Evolutionary conservation across 2,329 filamentous ascomycete genomes (phyloP), one percentile per base, ranked within the genome.

Genomic region (Diaporthe sp.): DNA sequence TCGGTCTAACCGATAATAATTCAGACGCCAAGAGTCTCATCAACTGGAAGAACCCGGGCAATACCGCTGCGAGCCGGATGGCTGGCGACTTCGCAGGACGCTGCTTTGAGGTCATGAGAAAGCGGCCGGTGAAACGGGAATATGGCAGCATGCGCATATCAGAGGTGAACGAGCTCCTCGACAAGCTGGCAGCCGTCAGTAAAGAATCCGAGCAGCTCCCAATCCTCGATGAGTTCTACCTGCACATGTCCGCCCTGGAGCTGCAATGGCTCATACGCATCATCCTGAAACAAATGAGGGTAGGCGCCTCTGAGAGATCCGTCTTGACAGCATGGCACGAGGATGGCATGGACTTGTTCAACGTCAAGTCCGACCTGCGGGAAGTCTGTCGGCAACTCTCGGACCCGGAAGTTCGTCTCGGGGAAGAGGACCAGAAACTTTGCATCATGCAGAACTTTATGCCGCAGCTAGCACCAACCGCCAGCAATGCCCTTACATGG

Each of bases 201-300:
- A 94, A 94, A 70, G 96, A 98, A 84, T 90, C 93, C n/a, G 90
- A 96, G 76, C 96, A 98, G 78, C 81, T 95, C 53, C 92, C 92
- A 0, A 93, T 99, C 44, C 91, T 98, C 78, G 89, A 93, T 76
- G 89, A 92, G 6, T 97, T 98, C 80, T 98, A 98, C 83, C 90
- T 92, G 59, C 90, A 91, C 32, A 98, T 98, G 97, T 97, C 97
- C 78, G 90, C 97, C 0, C 94, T 97, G 77, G 97, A 99, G 84
- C 85, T 99, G 77, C 93, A 94, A 85, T 99, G 97, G 97, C 86
- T 98, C 72, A 94, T 99, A 76, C 93, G 96, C 19, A 98, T 99
- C 79, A 93, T 99, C 61, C 86, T 98, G 37, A 94, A 94, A 75
- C 94, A 92, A 78, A 92, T 92, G 90, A 92, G 90, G 79, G 86